phyloP scores from a whole-genome alignment of 1,284 basidiomycete species.

The Amylostereum areolatum region DNA sequence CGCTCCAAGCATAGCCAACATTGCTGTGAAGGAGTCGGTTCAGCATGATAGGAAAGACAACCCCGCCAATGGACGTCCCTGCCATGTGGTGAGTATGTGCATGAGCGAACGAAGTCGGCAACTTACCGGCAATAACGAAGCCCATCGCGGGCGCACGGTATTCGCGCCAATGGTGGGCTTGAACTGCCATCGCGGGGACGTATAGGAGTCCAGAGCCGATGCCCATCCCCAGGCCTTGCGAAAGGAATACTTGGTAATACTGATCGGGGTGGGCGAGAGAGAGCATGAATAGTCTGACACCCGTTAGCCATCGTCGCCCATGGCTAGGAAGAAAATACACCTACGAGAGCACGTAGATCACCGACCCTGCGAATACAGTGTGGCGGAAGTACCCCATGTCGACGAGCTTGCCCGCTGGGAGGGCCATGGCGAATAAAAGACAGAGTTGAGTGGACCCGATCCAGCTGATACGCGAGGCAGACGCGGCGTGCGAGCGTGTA shows the following conservation, averaged over 20 bases:
- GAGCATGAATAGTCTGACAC: not conserved
- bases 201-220: not conserved
- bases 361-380: not conserved
- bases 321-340: not conserved
- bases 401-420: not conserved
- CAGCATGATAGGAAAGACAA: not conserved
- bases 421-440: not conserved
- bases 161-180: not conserved
- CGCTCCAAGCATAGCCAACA: conserved; percentile 37
- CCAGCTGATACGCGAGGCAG: conserved; percentile 5
- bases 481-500: not conserved
- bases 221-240: not conserved
- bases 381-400: not conserved
- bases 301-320: not conserved
- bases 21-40: conserved; percentile 22
- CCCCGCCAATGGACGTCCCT: not conserved
- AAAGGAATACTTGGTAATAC: not conserved
- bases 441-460: conserved; percentile 5
- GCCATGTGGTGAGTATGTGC: not conserved
- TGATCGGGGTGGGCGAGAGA: not conserved
- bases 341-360: not conserved
- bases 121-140: not conserved
- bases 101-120: not conserved
- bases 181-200: not conserved
- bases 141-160: not conserved